Evolutionary conservation across 495 filamentous ascomycete genomes (phyloP).

Genomic region (Aspergillus biplanus): DNA sequence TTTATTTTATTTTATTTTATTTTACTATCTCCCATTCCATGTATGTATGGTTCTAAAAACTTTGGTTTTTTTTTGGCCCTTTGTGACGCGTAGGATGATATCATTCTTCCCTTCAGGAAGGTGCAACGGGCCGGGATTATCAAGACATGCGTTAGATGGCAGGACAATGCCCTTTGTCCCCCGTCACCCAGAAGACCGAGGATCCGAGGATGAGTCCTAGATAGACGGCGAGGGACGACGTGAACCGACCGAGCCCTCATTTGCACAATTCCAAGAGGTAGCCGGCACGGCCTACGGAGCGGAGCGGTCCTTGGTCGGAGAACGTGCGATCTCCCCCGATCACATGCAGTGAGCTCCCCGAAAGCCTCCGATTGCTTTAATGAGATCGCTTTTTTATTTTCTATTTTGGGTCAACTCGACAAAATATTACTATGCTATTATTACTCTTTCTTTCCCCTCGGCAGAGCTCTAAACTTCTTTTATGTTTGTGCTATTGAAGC

Average conservation of each 20-base stretch:
- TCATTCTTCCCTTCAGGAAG: not conserved
- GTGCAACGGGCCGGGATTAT: not conserved
- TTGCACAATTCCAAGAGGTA: not conserved
- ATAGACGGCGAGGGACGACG: no score
- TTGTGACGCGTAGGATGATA: not conserved
- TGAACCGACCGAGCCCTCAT: no score
- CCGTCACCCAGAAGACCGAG: not conserved
- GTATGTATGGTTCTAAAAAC: not conserved
- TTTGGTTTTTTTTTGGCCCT: constrained; percentile 1
- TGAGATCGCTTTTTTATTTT: not conserved
- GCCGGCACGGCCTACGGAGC: not conserved
- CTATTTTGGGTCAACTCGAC: not conserved
- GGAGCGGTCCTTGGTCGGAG: constrained; percentile 13
- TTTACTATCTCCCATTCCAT: not conserved
- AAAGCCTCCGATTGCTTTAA: constrained; percentile 17
- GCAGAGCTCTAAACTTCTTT: not conserved
- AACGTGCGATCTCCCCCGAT: constrained; percentile 20
- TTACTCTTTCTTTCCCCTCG: not conserved
- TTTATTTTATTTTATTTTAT: no score
- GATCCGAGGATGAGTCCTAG: not conserved
- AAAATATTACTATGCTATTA: not conserved
- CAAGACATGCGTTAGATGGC: no score
- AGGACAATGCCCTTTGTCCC: not conserved
- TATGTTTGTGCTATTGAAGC: not conserved
- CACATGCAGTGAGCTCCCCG: constrained; percentile 19